phyloP scores from a whole-genome alignment of 345 rosid species.

The Corchorus capsularis region DNA sequence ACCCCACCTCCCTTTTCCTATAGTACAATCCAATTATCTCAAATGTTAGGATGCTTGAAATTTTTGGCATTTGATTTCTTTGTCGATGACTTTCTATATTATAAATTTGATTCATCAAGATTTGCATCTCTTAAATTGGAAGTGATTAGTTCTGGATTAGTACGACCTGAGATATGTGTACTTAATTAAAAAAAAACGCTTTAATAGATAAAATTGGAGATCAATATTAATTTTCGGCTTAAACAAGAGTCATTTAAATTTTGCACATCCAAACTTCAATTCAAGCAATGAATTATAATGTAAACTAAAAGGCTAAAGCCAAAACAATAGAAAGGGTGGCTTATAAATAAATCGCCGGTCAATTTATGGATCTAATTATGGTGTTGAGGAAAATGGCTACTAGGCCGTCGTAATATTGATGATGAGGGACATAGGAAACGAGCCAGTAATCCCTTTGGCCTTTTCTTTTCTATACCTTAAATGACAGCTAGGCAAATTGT shows the following conservation, averaged over 20 bases:
- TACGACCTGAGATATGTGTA: too few relatives aligned
- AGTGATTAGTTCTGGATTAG: too few relatives aligned
- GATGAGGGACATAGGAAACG: neutral
- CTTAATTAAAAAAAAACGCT: too few relatives aligned
- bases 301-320: neutral
- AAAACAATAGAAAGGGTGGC: neutral
- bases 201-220: too few relatives aligned
- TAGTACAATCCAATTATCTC: too few relatives aligned
- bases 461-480: neutral
- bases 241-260: too few relatives aligned
- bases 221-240: too few relatives aligned
- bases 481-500: constrained; percentile 5
- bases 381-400: neutral
- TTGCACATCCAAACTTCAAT: too few relatives aligned
- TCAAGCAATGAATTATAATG: neutral
- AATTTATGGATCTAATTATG: neutral
- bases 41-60: neutral
- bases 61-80: neutral
- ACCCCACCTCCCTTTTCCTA: neutral
- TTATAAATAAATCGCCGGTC: neutral
- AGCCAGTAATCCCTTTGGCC: neutral
- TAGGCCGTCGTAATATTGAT: neutral
- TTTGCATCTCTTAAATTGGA: too few relatives aligned
- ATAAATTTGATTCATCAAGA: too few relatives aligned
- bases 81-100: too few relatives aligned